Evolutionary conservation across 345 rosid species (phyloP), one percentile per base, ranked within the genome.

Genomic region (Capsella bursapastoris): DNA sequence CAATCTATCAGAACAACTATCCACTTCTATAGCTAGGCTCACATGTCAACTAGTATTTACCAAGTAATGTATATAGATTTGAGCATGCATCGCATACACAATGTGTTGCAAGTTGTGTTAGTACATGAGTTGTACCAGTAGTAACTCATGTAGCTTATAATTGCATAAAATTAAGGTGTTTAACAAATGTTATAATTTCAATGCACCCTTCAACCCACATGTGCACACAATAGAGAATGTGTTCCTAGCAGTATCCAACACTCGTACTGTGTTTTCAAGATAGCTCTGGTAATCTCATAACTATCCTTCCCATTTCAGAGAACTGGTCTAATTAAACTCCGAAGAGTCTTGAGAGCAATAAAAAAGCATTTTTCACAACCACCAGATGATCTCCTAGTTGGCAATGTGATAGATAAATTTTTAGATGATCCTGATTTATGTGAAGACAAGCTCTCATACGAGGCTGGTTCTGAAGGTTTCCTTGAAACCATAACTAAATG

Each of bases 321-420:
- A 90, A 90, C 93, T 75, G 97, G 97, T 64, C 79, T 92, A 72
- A 81, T 95, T 77, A 95, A 95, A 84, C 97, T 95, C 77, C 97
- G 99, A 34, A 85, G 97, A 82, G 99, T 92, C 73, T 84, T 95
- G 68, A 85, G 97, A 84, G 89, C 99, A 67, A 91, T 95, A 59
- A 93, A 90, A 73, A 92, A 90, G 75, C 99, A 92, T 84, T 95
- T 95, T 71, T 79, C 88, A 52, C 97, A 90, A 66, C 99, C 99
- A 78, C 93, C 97, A 63, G 93, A 89, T 66, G 92, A 88, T 70
- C 83, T 89, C 75, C 82, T 95, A 80, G 81, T 78, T 81, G 90
- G 84, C 72, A 91, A 88, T 84, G 83, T 87, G 57, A 86, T 95
- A 66, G 93, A 95, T 77, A 92, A 83, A 73, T 95, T 88, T 69